These are phyloP conservation scores for Cladophialophora psammophila DNA, from an alignment of 2,329 filamentous ascomycete genomes.

Conservation along the genomic window DNA sequence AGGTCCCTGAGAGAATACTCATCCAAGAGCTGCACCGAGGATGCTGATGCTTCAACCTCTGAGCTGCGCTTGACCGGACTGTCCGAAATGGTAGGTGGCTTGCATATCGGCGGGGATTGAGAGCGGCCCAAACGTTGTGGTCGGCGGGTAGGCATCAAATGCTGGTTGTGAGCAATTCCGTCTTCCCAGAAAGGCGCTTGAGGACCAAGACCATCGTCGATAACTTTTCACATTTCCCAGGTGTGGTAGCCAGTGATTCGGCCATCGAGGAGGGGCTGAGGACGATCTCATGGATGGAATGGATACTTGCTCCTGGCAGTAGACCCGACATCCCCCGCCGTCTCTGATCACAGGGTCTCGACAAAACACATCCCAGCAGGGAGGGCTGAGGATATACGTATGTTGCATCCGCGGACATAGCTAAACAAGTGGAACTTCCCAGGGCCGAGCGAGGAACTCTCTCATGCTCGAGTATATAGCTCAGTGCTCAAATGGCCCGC, in stretches of 20 bases:
- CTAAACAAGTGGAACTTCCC: not conserved
- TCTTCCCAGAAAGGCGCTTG: not conserved
- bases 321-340: not conserved
- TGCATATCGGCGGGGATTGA: constrained; percentile 4
- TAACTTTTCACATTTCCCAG: not conserved
- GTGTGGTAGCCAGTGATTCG: not conserved
- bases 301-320: not conserved
- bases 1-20: not conserved
- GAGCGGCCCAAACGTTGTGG: not conserved
- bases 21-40: not conserved
- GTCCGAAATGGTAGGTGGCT: constrained; percentile 7
- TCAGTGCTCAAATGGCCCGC: constrained; percentile 3
- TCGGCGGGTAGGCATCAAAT: not conserved
- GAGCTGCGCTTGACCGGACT: not conserved
- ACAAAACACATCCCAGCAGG: not conserved
- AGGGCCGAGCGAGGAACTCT: not conserved
- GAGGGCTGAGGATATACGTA: not conserved
- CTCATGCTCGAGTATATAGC: constrained; percentile 16
- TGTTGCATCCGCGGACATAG: not conserved
- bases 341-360: not conserved
- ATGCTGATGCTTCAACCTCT: not conserved
- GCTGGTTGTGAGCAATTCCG: not conserved
- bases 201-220: not conserved
- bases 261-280: not conserved
- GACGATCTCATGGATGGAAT: constrained; percentile 7